Percentiles rank a stretch among this genome's conserved stretches.
These are phyloP conservation scores for Thraustochytrium striatum DNA, from an alignment of 352 stramenopile genomes.

Conservation along the genomic window DNA sequence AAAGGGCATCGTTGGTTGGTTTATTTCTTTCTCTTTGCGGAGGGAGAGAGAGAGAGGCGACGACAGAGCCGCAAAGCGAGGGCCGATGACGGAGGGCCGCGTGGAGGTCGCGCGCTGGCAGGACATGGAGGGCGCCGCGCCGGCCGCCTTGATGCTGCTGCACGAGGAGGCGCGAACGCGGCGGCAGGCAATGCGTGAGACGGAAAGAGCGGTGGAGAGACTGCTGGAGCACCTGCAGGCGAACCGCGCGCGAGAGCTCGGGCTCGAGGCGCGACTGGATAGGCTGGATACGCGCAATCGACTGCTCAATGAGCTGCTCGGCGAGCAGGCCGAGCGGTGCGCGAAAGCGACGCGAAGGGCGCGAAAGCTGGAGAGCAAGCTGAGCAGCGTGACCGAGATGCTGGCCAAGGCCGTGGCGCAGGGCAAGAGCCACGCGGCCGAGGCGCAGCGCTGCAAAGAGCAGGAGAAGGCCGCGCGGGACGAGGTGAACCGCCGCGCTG, in stretches of 20 bases:
- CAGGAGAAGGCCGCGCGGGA: not conserved
- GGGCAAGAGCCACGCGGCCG: not conserved
- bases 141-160: conserved; percentile 27
- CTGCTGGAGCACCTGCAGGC: not conserved
- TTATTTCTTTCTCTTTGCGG: too few species aligned
- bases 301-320: not conserved
- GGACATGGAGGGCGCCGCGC: too few species aligned
- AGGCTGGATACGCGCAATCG: not conserved
- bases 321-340: conserved; percentile 10
- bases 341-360: not conserved
- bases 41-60: too few species aligned
- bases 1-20: too few species aligned
- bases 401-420: not conserved
- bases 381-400: not conserved
- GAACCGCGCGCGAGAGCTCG: not conserved
- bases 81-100: too few species aligned
- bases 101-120: too few species aligned
- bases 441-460: conserved; percentile 2
- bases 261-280: not conserved
- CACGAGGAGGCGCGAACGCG: not conserved
- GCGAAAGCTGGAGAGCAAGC: not conserved
- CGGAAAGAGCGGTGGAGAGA: not conserved
- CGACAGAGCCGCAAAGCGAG: too few species aligned
- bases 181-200: not conserved
- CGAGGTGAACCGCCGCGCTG: conserved; percentile 32